Evolutionary conservation across 2,329 filamentous ascomycete species (phyloP).

Genomic region (Passalora sequoiae): DNA sequence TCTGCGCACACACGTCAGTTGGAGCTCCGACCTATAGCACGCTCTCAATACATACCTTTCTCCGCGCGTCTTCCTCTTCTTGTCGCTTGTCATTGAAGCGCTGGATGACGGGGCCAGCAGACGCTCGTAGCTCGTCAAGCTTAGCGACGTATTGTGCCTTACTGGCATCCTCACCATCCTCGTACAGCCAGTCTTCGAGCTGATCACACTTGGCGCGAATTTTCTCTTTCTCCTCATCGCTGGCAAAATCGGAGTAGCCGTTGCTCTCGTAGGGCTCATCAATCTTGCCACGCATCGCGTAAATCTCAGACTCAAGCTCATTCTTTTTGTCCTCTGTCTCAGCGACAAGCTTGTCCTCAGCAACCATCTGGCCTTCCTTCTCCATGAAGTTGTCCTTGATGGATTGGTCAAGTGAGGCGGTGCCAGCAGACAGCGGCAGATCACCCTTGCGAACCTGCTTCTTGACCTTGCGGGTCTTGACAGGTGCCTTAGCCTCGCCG

Average conservation of each 20-base stretch:
- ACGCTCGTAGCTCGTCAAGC: conserved; percentile 87
- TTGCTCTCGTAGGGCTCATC: conserved; percentile 67
- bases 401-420: conserved; percentile 67
- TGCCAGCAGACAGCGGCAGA: conserved; percentile 78
- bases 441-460: conserved; percentile 99
- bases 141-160: conserved; percentile 93
- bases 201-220: conserved; percentile 76
- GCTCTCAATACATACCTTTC: too few relatives aligned
- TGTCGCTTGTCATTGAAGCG: conserved; percentile 94
- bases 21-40: too few relatives aligned
- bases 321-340: conserved; percentile 99
- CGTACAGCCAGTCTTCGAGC: conserved; percentile 96
- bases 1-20: too few relatives aligned
- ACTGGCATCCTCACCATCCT: conserved; percentile 88
- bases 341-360: conserved; percentile 96
- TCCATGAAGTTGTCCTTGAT: conserved; percentile 66
- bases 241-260: conserved; percentile 66
- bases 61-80: conserved; percentile 71
- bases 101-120: conserved; percentile 87
- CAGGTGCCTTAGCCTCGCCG: conserved; percentile 37
- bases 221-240: conserved; percentile 85
- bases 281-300: conserved; percentile 92
- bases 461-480: conserved; percentile 93
- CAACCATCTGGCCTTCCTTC: conserved; percentile 84
- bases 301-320: conserved; percentile 95